Base-by-base conservation (phyloP, 2,329 filamentous ascomycete genomes). In the Sporothrix dimorphospora region DNA sequence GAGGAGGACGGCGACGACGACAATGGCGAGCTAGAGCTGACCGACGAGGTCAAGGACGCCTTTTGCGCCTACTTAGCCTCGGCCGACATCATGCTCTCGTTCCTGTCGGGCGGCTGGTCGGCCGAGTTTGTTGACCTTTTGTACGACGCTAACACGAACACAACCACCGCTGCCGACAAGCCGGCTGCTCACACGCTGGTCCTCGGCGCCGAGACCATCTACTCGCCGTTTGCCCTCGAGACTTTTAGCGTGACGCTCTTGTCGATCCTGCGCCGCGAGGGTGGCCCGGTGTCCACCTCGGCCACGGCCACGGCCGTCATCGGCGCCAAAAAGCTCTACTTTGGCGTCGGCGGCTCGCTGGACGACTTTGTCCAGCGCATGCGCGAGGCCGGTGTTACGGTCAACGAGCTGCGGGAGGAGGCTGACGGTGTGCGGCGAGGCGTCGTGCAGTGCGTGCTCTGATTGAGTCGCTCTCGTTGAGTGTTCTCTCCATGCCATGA, bases 191-290 rank as follows among this genome's bases (percentile, higher is more conserved):
- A 77, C 55, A 86, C 85, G 16, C 80, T 92, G 2, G 82, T 94
- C 5, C 82, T 96, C 1, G 93, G 90, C 0, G 91, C 92, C 0
- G 93, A 96, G 81, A 96, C 93, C 0, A 95, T 96, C 59, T 96
- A 96, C 81, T 93, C 90, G 2, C 92, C 92, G 0, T 89, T 90
- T 72, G 90, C 91, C 0, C 85, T 94, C 27, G 82, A 83, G 47
- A 86, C 89, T 0, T 96, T 95, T 78, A 88, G 90, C 0, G 87
- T 91, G 51, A 89, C 90, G 4, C 82, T 94, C 14, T 85, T 91
- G 55, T 82, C 82, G 4, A 81, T 93, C 19, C 81, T 94, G 59
- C 78, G 83, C 24, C 81, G 81, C 67, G 30, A 61, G 19, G 21
- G 49, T 11, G 51, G 49, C 21, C 12, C 47, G 11, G 55, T 30